Base-by-base conservation (phyloP, 306 rosid species). In the Citrullus colocynthis region DNA sequence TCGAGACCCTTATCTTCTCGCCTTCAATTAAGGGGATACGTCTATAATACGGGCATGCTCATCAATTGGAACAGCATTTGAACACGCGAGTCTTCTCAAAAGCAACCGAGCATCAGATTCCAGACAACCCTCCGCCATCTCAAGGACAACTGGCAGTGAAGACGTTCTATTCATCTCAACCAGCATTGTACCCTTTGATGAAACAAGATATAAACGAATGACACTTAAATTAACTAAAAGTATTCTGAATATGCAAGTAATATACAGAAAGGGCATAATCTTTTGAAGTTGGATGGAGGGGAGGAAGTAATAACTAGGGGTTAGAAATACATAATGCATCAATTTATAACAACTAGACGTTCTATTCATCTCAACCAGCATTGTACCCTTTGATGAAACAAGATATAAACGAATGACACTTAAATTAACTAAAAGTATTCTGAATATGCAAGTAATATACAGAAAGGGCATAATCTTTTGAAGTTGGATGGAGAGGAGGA, bases 71-170 rank as follows among this genome's bases (percentile, higher is more conserved):
- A 80, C 75, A 18, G 78, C 70, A 74, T 66, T 14, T 36, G 74
- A 80, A 62, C 86, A 82, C 80, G 87, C 84, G 58, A 92, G 67
- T 82, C 98, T 87, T 78, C 89, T 86, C 81, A 94, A 79, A 83
- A 94, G 98, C 81, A 87, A 81, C 92, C 86, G 75, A 6, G 91
- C 96, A 85, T 92, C 97, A 77, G 96, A 87, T 61, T 76, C 82
- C 39, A 82, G 79, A 84, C 92, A 92, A 20, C 98, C 97, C 88
- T 88, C 88, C 60, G 67, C 81, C 96, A 95, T 90, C 81, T 90
- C 97, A 34, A 90, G 80, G 52, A 89, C 93, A 77, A 89, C 61
- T 49, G 98, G 97, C 81, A 87, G 80, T 51, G 83, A 66, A 75
- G 83, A 82, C 39, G 67, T 76, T 67, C 75, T 78, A 79, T 84